Percentiles rank a stretch among this genome's conserved stretches.
Evolutionary conservation across 2,329 filamentous ascomycete genomes (phyloP).

Genomic region (Aspergillus glaucus): DNA sequence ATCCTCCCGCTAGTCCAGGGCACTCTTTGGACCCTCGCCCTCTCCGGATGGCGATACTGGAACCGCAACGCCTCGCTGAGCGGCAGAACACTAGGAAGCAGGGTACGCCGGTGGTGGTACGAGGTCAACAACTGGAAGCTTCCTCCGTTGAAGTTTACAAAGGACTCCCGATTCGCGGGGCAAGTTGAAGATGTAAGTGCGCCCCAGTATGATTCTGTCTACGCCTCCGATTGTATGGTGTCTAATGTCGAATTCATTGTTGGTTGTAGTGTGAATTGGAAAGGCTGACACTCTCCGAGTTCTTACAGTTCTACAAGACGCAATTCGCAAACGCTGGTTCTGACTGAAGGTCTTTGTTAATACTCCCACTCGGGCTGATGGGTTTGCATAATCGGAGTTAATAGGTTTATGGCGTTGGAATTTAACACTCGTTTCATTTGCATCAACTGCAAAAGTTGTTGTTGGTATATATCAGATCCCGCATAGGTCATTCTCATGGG

Average conservation of each 20-base stretch:
- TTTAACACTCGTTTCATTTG: background rate
- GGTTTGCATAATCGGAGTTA: conserved; percentile 1
- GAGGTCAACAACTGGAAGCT: conserved; percentile 84
- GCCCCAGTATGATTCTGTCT: background rate
- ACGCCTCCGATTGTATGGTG: background rate
- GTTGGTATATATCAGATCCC: background rate
- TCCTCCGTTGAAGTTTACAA: conserved; percentile 38
- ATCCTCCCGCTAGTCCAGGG: conserved; percentile 84
- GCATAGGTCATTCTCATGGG: background rate
- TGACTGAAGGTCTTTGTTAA: conserved; percentile 15
- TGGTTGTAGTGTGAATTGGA: background rate
- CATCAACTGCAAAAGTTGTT: background rate
- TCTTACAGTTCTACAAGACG: conserved; percentile 31
- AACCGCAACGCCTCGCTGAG: conserved; percentile 71
- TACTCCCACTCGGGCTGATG: background rate
- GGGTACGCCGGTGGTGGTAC: conserved; percentile 88
- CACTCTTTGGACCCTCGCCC: conserved; percentile 75
- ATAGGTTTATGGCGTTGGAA: background rate
- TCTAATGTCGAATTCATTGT: background rate
- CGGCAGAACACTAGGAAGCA: conserved; percentile 70
- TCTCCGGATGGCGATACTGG: conserved; percentile 86
- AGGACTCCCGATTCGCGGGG: conserved; percentile 27
- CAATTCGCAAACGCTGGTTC: conserved; percentile 29
- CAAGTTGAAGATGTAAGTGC: conserved; percentile 40
- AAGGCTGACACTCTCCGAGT: conserved; percentile 27